These are phyloP conservation scores for Escovopsis weberi DNA, from an alignment of 2,329 filamentous ascomycete genomes.

Conservation along the genomic window DNA sequence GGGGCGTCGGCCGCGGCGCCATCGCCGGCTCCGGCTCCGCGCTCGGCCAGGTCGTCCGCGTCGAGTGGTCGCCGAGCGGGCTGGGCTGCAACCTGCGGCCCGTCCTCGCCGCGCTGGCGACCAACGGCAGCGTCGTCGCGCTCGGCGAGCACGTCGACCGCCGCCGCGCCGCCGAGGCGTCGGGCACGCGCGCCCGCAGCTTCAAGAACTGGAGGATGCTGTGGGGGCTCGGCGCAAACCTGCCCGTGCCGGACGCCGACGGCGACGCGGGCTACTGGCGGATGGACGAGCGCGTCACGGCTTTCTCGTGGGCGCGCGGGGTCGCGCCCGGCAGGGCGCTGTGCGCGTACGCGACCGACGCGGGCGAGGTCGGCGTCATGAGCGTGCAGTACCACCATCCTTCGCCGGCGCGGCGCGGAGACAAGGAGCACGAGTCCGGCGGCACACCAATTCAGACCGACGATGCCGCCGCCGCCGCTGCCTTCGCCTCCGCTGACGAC, in stretches of 20 bases:
- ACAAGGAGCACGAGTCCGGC: no score
- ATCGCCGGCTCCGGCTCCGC: slow-evolving; percentile 34
- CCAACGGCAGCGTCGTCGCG: slow-evolving; percentile 33
- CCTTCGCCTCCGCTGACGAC: no score
- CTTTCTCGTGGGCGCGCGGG: slow-evolving; percentile 39
- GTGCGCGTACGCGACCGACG: slow-evolving; percentile 37
- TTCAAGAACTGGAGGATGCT: slow-evolving; percentile 38
- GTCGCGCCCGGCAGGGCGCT: slow-evolving; percentile 27
- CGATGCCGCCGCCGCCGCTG: no score
- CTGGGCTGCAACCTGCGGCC: slow-evolving; percentile 40
- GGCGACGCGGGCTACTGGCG: slow-evolving; percentile 16
- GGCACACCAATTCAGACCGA: no score
- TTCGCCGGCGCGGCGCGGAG: slow-evolving; percentile 3
- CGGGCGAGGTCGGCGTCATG: slow-evolving; percentile 35
- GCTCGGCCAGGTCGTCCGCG: slow-evolving; percentile 37
- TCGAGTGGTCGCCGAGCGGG: slow-evolving; percentile 44
- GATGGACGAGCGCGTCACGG: slow-evolving; percentile 31
- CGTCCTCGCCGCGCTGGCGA: slow-evolving; percentile 35
- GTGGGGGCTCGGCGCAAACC: slow-evolving; percentile 39
- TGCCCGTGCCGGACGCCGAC: slow-evolving; percentile 31
- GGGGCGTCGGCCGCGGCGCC: slow-evolving; percentile 30
- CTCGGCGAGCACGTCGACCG: slow-evolving; percentile 33
- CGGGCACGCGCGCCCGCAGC: slow-evolving; percentile 21
- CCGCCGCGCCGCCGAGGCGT: slow-evolving; percentile 11
- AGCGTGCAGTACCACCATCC: slow-evolving; percentile 26